A percentile compares a stretch with the other conserved stretches of the same genome.
Conservation (phyloP, 2,329 filamentous ascomycete species). For the Xylariaceae sp. region DNA sequence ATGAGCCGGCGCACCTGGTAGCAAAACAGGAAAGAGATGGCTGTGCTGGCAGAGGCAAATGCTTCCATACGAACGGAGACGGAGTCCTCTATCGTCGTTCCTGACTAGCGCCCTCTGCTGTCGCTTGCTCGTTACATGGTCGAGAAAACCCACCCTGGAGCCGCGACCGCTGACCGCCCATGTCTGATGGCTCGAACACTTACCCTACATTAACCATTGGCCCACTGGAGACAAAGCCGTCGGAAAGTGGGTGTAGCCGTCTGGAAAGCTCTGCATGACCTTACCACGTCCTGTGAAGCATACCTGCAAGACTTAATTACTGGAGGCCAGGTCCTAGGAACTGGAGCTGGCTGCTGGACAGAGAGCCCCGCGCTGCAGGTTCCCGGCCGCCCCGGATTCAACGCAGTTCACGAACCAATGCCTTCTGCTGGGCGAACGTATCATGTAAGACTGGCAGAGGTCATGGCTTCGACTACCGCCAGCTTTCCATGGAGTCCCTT, state of each 20-base stretch:
- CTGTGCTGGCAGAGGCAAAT: background rate
- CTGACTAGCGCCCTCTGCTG: background rate
- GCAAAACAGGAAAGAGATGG: constrained; percentile 1
- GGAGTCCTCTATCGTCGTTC: background rate
- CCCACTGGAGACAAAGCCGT: background rate
- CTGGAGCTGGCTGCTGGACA: constrained; percentile 12
- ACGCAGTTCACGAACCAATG: background rate
- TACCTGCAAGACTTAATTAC: constrained; percentile 2
- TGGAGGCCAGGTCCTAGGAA: constrained; percentile 7
- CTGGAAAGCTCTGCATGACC: background rate
- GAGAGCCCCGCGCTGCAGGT: constrained; percentile 19
- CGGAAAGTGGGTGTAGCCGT: background rate
- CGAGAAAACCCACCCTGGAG: background rate
- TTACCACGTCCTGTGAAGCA: background rate
- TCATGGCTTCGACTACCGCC: constrained; percentile 2
- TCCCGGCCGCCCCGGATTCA: constrained; percentile 16
- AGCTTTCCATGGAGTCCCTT: constrained; percentile 4
- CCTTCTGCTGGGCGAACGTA: constrained; percentile 1
- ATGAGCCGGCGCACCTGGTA: background rate
- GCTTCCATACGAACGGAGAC: background rate
- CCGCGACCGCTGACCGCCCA: background rate
- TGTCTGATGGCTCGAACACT: background rate
- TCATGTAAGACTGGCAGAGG: too few species aligned
- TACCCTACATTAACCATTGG: background rate
- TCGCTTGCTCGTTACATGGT: background rate